A percentile compares a stretch with the other conserved stretches of the same genome.
phyloP scores from a whole-genome alignment of 2,329 filamentous ascomycete genomes.

The Penicillium sp. region DNA sequence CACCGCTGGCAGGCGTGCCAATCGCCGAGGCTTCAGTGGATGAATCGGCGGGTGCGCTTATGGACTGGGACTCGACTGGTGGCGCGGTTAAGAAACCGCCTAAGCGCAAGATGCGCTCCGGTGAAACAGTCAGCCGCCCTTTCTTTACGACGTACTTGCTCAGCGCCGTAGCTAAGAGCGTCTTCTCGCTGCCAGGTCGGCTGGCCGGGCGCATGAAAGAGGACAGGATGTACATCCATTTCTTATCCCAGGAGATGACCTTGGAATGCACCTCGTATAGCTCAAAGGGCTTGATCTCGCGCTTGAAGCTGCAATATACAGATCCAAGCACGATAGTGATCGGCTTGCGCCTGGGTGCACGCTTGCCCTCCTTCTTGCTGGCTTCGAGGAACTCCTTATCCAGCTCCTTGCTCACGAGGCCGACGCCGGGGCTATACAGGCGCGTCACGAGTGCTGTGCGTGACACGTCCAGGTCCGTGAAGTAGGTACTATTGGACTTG shows the following conservation, averaged over 20 bases:
- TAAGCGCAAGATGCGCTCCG: conserved; percentile 71
- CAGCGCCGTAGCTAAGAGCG: conserved; percentile 70
- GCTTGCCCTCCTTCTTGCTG: conserved; percentile 53
- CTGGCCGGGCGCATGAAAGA: conserved; percentile 64
- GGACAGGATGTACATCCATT: conserved; percentile 77
- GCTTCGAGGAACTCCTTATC: conserved; percentile 53
- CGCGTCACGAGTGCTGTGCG: conserved; percentile 78
- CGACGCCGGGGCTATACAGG: conserved; percentile 62
- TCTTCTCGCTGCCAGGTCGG: conserved; percentile 57
- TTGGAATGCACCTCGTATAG: conserved; percentile 73
- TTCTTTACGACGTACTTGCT: conserved; percentile 84
- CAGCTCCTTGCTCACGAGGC: conserved; percentile 55
- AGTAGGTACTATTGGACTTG: conserved; percentile 84
- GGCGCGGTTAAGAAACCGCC: conserved; percentile 73
- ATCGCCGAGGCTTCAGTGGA: conserved; percentile 31
- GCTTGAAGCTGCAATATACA: conserved; percentile 72
- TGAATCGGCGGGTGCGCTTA: conserved; percentile 22
- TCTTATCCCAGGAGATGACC: conserved; percentile 73
- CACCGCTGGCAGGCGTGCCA: conserved; percentile 35
- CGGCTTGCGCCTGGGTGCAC: conserved; percentile 51
- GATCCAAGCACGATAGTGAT: conserved; percentile 70
- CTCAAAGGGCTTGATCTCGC: conserved; percentile 70
- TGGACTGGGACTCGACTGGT: conserved; percentile 57
- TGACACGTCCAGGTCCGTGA: conserved; percentile 79
- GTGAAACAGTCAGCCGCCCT: conserved; percentile 79